Base-by-base conservation (phyloP, 2,329 filamentous ascomycete genomes). In the Pseudogymnoascus sp. region DNA sequence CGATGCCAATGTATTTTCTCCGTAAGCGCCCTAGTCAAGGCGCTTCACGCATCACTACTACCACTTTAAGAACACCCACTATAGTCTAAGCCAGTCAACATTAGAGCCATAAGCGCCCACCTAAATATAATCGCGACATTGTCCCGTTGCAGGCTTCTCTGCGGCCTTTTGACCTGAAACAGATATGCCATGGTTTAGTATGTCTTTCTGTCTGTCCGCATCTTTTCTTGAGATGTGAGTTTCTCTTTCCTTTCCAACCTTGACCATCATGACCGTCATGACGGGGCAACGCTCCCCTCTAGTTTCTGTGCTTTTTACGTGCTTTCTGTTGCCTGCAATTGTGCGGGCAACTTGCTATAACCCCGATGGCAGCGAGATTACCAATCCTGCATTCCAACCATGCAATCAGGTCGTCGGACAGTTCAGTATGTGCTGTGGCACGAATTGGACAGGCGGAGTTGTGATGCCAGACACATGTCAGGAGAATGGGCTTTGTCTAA, bases 351-450 rank as follows among this genome's bases (percentile, higher is more conserved):
- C 58, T 6, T 60, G 58, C 4, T 60, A 60, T 28, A 47, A 41
- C 11, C 58, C 58, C 1, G 47, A 60, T 60, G 58, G 58, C 18
- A 60, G 38, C 38, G 6, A 50, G 47, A 35, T 60, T 14, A 54
- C 16, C 11, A 50, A 41, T 12, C 39, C 58, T 11, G 58, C 39
- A 12, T 60, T 60, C 16, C 58, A 60, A 8, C 58, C 58, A 60
- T 60, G 58, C 16, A 60, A 60, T 38, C 30, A 50, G 38, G 47
- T 60, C 38, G 25, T 47, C 8, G 58, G 58, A 14, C 4, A 60
- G n/a, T 60, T 60, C 35, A 35, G 38, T 16, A 60, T 60, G 58
- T 60, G 58, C 22, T 60, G 58, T 9, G 58, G 38, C 30, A 60
- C 58, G 16, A 60, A 60, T 28, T 47, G 35, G 38, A 38, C 58